Conservation (phyloP, 2,329 filamentous ascomycete species). For the Exophiala alcalophila region DNA sequence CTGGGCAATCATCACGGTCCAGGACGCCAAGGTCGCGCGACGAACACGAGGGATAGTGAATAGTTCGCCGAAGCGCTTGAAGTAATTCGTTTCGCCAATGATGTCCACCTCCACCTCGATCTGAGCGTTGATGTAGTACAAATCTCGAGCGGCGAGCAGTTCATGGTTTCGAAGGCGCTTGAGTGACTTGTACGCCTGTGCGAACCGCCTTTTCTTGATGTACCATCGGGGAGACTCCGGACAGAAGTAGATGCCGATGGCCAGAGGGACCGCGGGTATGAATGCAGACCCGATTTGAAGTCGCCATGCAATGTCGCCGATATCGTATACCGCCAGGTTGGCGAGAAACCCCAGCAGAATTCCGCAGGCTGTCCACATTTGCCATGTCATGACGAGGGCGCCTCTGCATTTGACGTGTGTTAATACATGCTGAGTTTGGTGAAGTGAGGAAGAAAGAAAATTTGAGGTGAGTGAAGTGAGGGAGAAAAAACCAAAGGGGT, state of each 20-base stretch:
- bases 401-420: too few species aligned
- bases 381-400: conserved; percentile 33
- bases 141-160: conserved; percentile 33
- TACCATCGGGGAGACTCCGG: conserved; percentile 37
- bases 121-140: conserved; percentile 41
- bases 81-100: conserved; percentile 41
- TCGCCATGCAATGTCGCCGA: conserved; percentile 58
- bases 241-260: conserved; percentile 53
- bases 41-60: conserved; percentile 49
- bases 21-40: conserved; percentile 40
- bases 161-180: conserved; percentile 32
- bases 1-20: conserved; percentile 36
- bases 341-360: conserved; percentile 53
- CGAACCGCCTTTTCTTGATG: conserved; percentile 33
- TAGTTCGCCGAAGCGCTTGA: conserved; percentile 47
- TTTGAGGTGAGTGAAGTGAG: too few species aligned
- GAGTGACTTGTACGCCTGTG: conserved; percentile 34
- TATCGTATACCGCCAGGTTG: conserved; percentile 61
- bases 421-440: too few species aligned
- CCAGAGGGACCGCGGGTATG: conserved; percentile 61
- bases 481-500: too few species aligned
- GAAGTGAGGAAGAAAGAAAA: too few species aligned
- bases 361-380: conserved; percentile 28
- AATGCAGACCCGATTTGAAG: conserved; percentile 63
- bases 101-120: conserved; percentile 30